Evolutionary conservation across 2,329 filamentous ascomycete genomes (phyloP), one percentile per base, ranked within the genome.

Genomic region (Cladosporium austrohemisphaericum): DNA sequence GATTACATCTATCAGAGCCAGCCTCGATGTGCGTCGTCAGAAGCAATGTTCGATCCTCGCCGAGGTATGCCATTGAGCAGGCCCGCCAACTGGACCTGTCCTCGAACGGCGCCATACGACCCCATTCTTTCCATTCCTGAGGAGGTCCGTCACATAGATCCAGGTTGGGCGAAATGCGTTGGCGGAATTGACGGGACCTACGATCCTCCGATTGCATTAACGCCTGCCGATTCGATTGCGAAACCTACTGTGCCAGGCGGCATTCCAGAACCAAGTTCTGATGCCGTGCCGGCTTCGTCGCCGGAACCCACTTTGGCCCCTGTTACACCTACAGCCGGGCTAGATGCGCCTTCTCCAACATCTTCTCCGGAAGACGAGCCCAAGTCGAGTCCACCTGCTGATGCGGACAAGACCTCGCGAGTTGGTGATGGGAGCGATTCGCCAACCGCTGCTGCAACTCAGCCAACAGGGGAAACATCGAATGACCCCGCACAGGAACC

Each of bases 121-220:
- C 45, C 45, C 2, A 40, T 49, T 6, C 19, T 49, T 11, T 16
- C 36, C 5, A 41, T 49, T 5, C 46, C 46, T 7, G 5, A 14
- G 11, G 46, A 40, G 22, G 46, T 50, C 22, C 38, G 23, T 10
- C 11, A 16, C 2, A 19, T 43, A 1, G 38, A 50, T 14, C 38
- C 38, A 1, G 40, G n/a, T 2, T 50, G 48, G 48, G 20, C 31
- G 4, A 22, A 31, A 3, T 50, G 48, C 14, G 16, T 29, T 10
- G 48, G 38, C 4, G 31, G 32, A 3, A 43, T 50, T 14, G 20
- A 44, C 7, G 48, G 48, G 4, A 29, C 37, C 5, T 50, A 50
- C 11, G 48, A 50, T 37, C 48, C 48, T 16, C 48, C 48, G 2
- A 43, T 37, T 16, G 37, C 38, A 2, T 23, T 50, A 3, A 50